Base-by-base conservation (phyloP, 225 moss, liverwort and hornwort species). In the Asterella californica region DNA sequence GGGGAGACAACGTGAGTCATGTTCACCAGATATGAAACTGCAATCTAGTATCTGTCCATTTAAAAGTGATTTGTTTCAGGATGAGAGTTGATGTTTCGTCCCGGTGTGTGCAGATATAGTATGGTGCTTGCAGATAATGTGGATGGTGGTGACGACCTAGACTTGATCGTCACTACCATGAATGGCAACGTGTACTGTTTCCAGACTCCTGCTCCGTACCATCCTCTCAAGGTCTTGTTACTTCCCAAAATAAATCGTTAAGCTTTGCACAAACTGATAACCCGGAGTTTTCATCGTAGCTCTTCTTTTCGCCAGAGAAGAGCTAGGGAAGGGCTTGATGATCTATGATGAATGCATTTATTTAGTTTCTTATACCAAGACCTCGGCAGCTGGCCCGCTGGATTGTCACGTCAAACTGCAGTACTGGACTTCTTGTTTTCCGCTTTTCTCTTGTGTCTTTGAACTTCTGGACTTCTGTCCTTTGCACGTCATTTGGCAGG, bases 71-170 rank as follows among this genome's bases (percentile, higher is more conserved):
- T 69, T 48, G 27, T 73, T n/a, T 68, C 47, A 63, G 78, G 29
- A 25, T 25, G 21, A 24, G 75, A 25, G 18, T 59, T 76, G 24
- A 76, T 76, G 1, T 57, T 76, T 24, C 15, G 54, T 37, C 59
- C 36, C 52, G 18, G 22, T 63, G 21, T 76, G 6, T 88, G 87
- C 91, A 94, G 94, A 79, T 95, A 99, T 83, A 99, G 94, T 81
- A 99, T 95, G 95, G 95, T 95, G 30, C 86, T 99, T 71, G 99
- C 99, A 69, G 99, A 99, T 81, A 99, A 99, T 84, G 95, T 99
- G 70, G 99, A 99, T 89, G 99, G 99, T 82, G 99, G 99, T 22
- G 99, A 99, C 68, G 99, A 99, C 80, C 81, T 99, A 52, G 99
- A 99, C 77, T 84, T 99, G 76, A 90, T 99, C 78, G 95, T 99